Conservation (phyloP, 495 filamentous ascomycete genomes). For the Antarctomyces pellizariae region DNA sequence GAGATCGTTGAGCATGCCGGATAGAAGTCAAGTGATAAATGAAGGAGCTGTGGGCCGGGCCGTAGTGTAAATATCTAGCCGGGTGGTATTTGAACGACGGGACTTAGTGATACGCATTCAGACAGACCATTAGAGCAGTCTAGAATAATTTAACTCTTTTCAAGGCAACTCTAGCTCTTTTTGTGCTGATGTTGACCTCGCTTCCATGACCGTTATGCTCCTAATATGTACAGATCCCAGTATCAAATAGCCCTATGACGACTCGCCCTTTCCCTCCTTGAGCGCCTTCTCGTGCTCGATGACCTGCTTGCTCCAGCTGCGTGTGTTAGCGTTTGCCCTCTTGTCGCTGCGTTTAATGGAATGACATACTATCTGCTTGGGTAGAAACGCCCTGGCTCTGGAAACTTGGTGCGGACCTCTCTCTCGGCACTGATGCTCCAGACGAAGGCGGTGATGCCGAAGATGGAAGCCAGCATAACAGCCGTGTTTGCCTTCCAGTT, state of each 20-base stretch:
- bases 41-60: too few species aligned
- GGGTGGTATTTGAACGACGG: too few species aligned
- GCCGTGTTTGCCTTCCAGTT: slow-evolving; percentile 95
- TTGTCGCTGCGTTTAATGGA: slow-evolving; percentile 1
- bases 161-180: too few species aligned
- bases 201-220: too few species aligned
- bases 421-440: slow-evolving; percentile 68
- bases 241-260: slow-evolving; percentile 7
- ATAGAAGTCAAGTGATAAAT: slow-evolving; percentile 18
- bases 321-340: slow-evolving; percentile 8
- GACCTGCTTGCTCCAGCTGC: slow-evolving; percentile 81
- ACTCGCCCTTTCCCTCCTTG: slow-evolving; percentile 23
- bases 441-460: slow-evolving; percentile 47
- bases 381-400: slow-evolving; percentile 69
- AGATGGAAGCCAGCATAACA: slow-evolving; percentile 45
- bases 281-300: slow-evolving; percentile 60
- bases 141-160: too few species aligned
- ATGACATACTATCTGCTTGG: slow-evolving; percentile 79
- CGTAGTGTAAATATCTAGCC: too few species aligned
- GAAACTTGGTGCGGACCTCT: slow-evolving; percentile 63
- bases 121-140: too few species aligned
- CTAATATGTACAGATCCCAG: slow-evolving; percentile 15
- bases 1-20: slow-evolving; percentile 85
- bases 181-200: too few species aligned
- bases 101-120: too few species aligned